phyloP scores from a whole-genome alignment of 108 stramenopile species.

The Nitzschia sp. region DNA sequence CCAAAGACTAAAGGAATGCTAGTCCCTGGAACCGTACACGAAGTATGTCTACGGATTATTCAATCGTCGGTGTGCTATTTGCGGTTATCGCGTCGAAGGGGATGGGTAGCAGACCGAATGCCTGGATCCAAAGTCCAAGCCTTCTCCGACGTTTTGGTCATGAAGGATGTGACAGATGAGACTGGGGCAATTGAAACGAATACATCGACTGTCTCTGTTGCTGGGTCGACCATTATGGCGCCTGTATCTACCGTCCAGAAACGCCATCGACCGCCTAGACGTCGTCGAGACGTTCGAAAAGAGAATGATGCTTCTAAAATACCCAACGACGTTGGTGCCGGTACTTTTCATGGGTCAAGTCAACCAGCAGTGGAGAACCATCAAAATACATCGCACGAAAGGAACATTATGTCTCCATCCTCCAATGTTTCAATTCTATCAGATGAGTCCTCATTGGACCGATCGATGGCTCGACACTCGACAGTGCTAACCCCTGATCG shows the following conservation, averaged over 20 bases:
- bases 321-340: too few species aligned
- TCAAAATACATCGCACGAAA: constrained; percentile 1
- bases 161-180: constrained; percentile 55
- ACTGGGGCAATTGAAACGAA: constrained; percentile 8
- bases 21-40: constrained; percentile 69
- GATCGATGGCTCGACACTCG: constrained; percentile 9
- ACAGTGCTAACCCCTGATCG: constrained; percentile 30
- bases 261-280: constrained; percentile 54
- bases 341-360: too few species aligned
- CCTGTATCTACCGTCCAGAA: constrained; percentile 40
- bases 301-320: constrained; percentile 8
- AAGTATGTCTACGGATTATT: constrained; percentile 54
- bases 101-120: constrained; percentile 68
- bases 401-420: constrained; percentile 36
- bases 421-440: constrained; percentile 56
- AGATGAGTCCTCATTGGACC: constrained; percentile 39
- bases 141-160: constrained; percentile 31
- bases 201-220: constrained; percentile 28
- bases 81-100: constrained; percentile 57
- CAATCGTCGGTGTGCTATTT: constrained; percentile 37
- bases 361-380: too few species aligned
- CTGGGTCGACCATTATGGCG: constrained; percentile 44
- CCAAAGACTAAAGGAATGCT: constrained; percentile 55
- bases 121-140: constrained; percentile 10
- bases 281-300: constrained; percentile 24